Evolutionary conservation across 2,329 filamentous ascomycete species (phyloP), one percentile per base, ranked within the genome.

Genomic region (Penicillium paneum): DNA sequence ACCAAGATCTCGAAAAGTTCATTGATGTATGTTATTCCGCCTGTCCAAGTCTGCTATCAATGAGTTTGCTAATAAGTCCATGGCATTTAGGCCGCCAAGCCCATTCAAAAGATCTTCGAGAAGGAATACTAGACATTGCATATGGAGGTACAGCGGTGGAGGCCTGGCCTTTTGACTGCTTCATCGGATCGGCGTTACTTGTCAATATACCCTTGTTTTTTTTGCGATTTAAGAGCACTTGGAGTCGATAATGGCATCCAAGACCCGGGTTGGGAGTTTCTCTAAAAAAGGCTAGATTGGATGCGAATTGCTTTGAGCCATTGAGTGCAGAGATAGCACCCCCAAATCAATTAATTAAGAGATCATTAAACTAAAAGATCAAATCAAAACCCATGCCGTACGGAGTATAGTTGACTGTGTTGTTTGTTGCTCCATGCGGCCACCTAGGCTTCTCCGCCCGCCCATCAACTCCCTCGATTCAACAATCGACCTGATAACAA

Each of bases 1-100:
- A 99, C 66, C 88, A 89, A 67, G 91, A 96, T 72, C 78, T 97
- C 54, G 94, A 97, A 76, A 92, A 90, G 67, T 96, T 96, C 69
- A 93, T 96, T 66, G 91, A 95, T 73, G 89, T 90, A 68, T 68
- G 87, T 77, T 15, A 38, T 32, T 21, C 1, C 3, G 5, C 8
- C 15, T 11, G 21, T 10, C 15, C 26, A 21, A 17, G 1, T 38
- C 29, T 31, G 24, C 3, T 10, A 29, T 34, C 35, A 36, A 44
- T 10, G 48, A 34, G 35, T 54, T 49, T 52, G 44, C 40, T 57
- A 36, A 55, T 24, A 62, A 42, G 50, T 49, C 21, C 10, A 12
- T 49, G 49, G 55, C 35, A 12, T 54, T 24, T 60, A 91, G 89
- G 90, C 89, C 46, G 90, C 90, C 47, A 93, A 92, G 80, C 90